Evolutionary conservation across 257 asterid species (phyloP).

Genomic region (Nemophila menziesii): DNA sequence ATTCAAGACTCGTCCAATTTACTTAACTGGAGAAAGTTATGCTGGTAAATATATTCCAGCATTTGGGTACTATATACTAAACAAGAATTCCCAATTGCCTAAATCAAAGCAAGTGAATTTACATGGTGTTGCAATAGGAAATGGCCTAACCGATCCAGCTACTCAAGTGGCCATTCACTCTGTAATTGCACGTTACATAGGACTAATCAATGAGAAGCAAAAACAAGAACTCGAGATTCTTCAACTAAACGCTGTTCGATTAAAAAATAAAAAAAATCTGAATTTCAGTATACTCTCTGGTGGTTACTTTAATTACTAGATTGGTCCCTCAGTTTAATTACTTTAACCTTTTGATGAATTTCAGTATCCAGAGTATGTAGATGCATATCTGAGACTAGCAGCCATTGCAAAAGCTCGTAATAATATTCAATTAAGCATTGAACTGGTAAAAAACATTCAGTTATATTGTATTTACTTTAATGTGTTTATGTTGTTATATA

Average conservation of each 20-base stretch:
- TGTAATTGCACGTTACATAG: constrained; percentile 28
- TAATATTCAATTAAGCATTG: constrained; percentile 71
- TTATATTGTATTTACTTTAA: constrained; percentile 4
- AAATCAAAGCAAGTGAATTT: constrained; percentile 26
- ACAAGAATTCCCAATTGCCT: constrained; percentile 29
- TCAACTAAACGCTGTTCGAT: constrained; percentile 26
- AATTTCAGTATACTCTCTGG: too few species aligned
- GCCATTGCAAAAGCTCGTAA: constrained; percentile 88
- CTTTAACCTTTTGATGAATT: constrained; percentile 12
- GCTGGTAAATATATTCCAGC: constrained; percentile 76
- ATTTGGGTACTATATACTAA: constrained; percentile 49
- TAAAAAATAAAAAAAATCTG: too few species aligned
- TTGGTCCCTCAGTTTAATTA: too few species aligned
- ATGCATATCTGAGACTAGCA: constrained; percentile 92
- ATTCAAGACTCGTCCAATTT: constrained; percentile 45
- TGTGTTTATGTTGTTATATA: constrained; percentile 6
- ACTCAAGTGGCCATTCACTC: constrained; percentile 60
- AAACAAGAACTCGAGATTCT: constrained; percentile 31
- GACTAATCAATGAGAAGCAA: constrained; percentile 61
- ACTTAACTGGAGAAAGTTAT: constrained; percentile 64
- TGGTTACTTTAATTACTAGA: too few species aligned
- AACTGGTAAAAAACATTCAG: constrained; percentile 45
- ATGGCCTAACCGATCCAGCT: constrained; percentile 74
- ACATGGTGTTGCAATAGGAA: constrained; percentile 70
- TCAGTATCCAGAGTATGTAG: constrained; percentile 85